A percentile compares a stretch with the other conserved stretches of the same genome.
phyloP scores from a whole-genome alignment of 2,329 filamentous ascomycete genomes.

The Sclerotinia trifoliorum region DNA sequence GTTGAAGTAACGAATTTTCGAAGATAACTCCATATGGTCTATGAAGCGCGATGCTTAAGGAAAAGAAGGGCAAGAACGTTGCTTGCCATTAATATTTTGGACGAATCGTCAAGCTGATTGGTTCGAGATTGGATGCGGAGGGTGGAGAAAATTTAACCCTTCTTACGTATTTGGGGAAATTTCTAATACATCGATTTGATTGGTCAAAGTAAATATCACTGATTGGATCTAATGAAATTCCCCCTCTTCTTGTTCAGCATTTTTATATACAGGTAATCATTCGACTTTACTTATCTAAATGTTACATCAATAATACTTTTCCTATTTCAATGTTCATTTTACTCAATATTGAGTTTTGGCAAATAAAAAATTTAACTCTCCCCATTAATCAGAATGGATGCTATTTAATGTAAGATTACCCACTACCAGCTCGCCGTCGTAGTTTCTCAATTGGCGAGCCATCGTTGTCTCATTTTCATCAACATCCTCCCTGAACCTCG shows the following conservation, averaged over 20 bases:
- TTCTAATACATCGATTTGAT: neutral
- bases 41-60: neutral
- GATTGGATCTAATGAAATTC: neutral
- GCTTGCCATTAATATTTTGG: neutral
- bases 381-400: neutral
- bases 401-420: neutral
- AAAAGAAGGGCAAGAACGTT: neutral
- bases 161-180: neutral
- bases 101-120: neutral
- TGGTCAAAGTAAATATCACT: neutral
- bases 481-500: neutral
- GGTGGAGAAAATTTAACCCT: neutral
- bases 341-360: neutral
- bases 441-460: neutral
- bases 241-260: neutral
- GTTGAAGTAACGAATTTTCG: neutral
- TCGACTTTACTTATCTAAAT: neutral
- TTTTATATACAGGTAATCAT: neutral
- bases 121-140: neutral
- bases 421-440: neutral
- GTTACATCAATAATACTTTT: neutral
- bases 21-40: neutral
- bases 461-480: constrained; percentile 9
- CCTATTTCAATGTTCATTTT: neutral
- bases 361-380: neutral